These are phyloP conservation scores for Camelina laxa DNA, from an alignment of 345 rosid species.

Conservation along the genomic window DNA sequence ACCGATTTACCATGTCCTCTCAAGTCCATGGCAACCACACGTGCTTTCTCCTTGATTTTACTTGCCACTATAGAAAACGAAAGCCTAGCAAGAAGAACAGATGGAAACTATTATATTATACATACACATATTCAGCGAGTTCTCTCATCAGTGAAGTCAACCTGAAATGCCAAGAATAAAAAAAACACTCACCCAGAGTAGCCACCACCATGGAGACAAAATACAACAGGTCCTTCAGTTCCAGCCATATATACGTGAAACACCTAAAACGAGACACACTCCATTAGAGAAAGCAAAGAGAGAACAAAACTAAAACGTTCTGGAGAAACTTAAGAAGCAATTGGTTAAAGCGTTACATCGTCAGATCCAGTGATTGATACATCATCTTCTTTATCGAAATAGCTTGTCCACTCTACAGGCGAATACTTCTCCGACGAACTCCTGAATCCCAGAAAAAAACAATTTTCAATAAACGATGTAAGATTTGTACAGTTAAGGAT, in stretches of 20 bases:
- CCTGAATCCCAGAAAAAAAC: slow-evolving; percentile 45
- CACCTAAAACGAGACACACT: slow-evolving; percentile 57
- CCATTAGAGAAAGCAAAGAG: slow-evolving; percentile 32
- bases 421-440: slow-evolving; percentile 58
- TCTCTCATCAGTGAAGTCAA: too few relatives aligned
- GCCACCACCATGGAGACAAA: slow-evolving; percentile 97
- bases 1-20: slow-evolving; percentile 94
- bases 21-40: slow-evolving; percentile 87
- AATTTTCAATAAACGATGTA: not conserved
- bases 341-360: slow-evolving; percentile 58
- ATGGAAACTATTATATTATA: not conserved
- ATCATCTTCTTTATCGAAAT: slow-evolving; percentile 83
- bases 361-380: slow-evolving; percentile 62
- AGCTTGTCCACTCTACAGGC: slow-evolving; percentile 71
- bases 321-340: not conserved
- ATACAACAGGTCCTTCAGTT: slow-evolving; percentile 83
- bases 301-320: not conserved
- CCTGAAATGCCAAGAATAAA: slow-evolving; percentile 13
- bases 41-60: slow-evolving; percentile 87
- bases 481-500: not conserved
- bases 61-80: slow-evolving; percentile 80
- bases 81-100: slow-evolving; percentile 58
- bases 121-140: not conserved
- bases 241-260: slow-evolving; percentile 94
- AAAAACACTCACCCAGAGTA: slow-evolving; percentile 75